A percentile compares a stretch with the other conserved stretches of the same genome.
phyloP scores from a whole-genome alignment of 805 yeast species.

The Myxozyma melibiosi region DNA sequence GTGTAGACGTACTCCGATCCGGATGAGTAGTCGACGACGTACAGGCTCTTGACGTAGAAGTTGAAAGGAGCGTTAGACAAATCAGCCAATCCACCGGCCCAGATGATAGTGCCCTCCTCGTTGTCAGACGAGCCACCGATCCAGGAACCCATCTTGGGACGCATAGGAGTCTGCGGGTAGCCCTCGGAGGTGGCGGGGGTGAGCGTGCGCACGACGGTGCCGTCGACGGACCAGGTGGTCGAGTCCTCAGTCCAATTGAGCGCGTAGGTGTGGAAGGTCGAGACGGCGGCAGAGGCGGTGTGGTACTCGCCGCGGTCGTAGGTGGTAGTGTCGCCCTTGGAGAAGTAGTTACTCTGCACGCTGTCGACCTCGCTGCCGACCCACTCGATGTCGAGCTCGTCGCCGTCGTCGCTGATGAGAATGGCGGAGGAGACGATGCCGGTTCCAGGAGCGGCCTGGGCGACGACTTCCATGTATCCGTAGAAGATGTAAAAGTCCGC shows the following conservation, averaged over 20 bases:
- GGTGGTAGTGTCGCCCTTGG: slow-evolving; percentile 75
- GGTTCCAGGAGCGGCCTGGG: slow-evolving; percentile 72
- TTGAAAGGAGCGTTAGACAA: slow-evolving; percentile 60
- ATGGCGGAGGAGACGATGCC: slow-evolving; percentile 84
- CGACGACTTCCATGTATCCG: slow-evolving; percentile 74
- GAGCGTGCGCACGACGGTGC: slow-evolving; percentile 65
- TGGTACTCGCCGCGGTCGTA: slow-evolving; percentile 82
- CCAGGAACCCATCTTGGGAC: slow-evolving; percentile 63
- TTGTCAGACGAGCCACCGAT: slow-evolving; percentile 55
- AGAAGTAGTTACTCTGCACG: slow-evolving; percentile 54
- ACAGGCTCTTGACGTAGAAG: slow-evolving; percentile 61
- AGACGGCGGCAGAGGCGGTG: slow-evolving; percentile 57
- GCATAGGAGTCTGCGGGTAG: slow-evolving; percentile 88
- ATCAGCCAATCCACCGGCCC: slow-evolving; percentile 79
- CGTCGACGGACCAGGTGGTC: slow-evolving; percentile 74
- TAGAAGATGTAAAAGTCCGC: slow-evolving; percentile 86
- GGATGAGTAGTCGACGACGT: slow-evolving; percentile 60
- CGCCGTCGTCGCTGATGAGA: slow-evolving; percentile 80
- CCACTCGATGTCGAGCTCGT: slow-evolving; percentile 89
- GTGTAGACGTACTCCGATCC: slow-evolving; percentile 49
- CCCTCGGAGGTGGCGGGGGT: slow-evolving; percentile 51
- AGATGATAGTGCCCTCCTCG: slow-evolving; percentile 61
- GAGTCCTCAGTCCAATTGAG: slow-evolving; percentile 77
- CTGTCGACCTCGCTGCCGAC: slow-evolving; percentile 76
- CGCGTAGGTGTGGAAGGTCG: slow-evolving; percentile 71